Evolutionary conservation across 192 early-diverging fungal genomes (phyloP).

Genomic region (Coemansia sp.): DNA sequence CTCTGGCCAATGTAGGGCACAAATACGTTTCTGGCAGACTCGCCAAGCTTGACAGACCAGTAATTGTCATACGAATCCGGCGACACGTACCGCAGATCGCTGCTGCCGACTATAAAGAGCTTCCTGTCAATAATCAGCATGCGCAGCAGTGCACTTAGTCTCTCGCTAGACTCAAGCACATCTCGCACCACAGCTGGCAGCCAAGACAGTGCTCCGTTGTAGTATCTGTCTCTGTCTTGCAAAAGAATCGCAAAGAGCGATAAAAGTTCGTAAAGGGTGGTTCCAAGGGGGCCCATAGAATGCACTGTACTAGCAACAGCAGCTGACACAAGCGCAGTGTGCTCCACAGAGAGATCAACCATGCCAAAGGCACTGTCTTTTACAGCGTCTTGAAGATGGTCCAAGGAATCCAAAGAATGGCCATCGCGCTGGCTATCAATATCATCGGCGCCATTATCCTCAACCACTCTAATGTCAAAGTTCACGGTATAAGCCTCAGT

Average conservation of each 20-base stretch:
- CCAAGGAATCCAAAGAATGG: neutral
- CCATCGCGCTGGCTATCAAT: neutral
- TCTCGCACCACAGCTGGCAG: neutral
- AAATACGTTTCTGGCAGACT: neutral
- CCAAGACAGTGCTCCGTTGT: neutral
- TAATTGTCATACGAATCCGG: constrained; percentile 13
- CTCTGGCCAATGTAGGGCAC: constrained; percentile 37
- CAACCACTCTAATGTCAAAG: constrained; percentile 2
- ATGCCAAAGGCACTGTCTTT: neutral
- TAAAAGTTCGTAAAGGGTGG: constrained; percentile 24
- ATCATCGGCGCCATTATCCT: neutral
- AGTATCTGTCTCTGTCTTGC: neutral
- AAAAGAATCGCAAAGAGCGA: constrained; percentile 8
- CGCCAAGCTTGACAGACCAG: constrained; percentile 18
- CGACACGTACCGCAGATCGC: constrained; percentile 42
- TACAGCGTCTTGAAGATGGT: too few species aligned
- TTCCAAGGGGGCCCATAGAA: constrained; percentile 30
- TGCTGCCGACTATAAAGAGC: constrained; percentile 29
- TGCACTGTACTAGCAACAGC: constrained; percentile 13
- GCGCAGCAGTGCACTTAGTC: constrained; percentile 7
- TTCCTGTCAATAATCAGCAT: constrained; percentile 9
- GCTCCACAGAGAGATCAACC: neutral
- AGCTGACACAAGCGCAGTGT: constrained; percentile 13
- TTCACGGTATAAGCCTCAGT: neutral
- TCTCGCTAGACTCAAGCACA: neutral